A percentile compares a stretch with the other conserved stretches of the same genome.
These are phyloP conservation scores for Cladosporium sp. DNA, from an alignment of 2,329 filamentous ascomycete genomes.

Conservation along the genomic window DNA sequence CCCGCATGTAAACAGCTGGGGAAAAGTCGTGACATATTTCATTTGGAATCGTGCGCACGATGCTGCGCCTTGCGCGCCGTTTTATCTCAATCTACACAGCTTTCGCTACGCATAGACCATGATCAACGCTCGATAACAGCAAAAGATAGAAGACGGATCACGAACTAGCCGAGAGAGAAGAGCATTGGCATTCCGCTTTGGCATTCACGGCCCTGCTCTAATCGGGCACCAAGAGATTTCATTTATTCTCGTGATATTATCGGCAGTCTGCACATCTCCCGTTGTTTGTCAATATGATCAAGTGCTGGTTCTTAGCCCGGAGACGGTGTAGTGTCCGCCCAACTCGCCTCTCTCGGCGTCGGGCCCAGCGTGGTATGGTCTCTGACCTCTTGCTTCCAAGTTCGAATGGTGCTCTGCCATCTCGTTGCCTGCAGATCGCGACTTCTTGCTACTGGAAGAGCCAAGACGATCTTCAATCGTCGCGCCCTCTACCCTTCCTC, in stretches of 20 bases:
- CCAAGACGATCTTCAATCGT: background rate
- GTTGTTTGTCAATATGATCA: no score
- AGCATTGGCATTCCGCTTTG: background rate
- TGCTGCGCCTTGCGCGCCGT: no score
- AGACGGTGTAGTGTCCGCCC: background rate
- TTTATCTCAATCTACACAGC: no score
- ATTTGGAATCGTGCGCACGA: no score
- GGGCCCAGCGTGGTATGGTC: background rate
- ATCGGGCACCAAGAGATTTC: background rate
- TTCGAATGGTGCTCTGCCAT: background rate
- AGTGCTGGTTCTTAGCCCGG: background rate
- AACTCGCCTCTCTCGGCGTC: constrained; percentile 3
- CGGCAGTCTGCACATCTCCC: no score
- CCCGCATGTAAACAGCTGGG: no score
- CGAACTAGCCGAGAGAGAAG: background rate
- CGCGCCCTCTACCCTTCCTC: background rate
- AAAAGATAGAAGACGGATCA: no score
- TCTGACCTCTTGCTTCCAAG: background rate
- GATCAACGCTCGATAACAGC: background rate
- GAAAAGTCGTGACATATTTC: no score
- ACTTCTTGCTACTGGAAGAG: background rate
- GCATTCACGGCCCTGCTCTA: background rate
- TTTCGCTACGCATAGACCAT: no score
- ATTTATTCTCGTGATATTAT: no score
- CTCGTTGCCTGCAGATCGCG: background rate